Percentiles rank a stretch among this genome's conserved stretches.
Evolutionary conservation across 2,329 filamentous ascomycete species (phyloP).

Genomic region (Penicillium sp.): DNA sequence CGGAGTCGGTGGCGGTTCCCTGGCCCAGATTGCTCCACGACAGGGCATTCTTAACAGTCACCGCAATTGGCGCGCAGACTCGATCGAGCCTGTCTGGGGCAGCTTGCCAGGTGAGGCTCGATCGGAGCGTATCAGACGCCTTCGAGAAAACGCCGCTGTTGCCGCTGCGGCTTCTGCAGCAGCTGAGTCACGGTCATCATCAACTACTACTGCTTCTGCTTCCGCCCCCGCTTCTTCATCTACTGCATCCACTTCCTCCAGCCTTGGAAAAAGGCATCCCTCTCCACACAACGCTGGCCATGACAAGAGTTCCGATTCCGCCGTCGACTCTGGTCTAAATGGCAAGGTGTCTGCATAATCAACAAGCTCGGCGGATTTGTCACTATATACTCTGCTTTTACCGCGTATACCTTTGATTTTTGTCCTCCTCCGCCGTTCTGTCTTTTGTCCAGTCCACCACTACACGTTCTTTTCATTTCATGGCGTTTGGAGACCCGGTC

Average conservation of each 20-base stretch:
- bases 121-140: conserved; percentile 32
- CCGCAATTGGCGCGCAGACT: conserved; percentile 40
- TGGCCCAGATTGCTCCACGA: conserved; percentile 24
- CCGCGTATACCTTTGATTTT: background rate
- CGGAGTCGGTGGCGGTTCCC: conserved; percentile 32
- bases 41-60: conserved; percentile 21
- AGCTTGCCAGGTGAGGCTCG: conserved; percentile 36
- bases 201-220: conserved; percentile 3
- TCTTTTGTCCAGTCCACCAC: too few relatives aligned
- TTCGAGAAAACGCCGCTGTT: conserved; percentile 28
- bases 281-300: conserved; percentile 2
- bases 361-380: background rate
- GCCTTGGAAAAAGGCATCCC: conserved; percentile 5
- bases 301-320: conserved; percentile 2
- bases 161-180: conserved; percentile 19
- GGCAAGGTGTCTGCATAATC: background rate
- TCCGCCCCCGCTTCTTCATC: too few relatives aligned
- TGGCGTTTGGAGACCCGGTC: conserved; percentile 7
- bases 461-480: background rate
- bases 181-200: conserved; percentile 1
- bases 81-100: conserved; percentile 38
- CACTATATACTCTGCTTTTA: background rate
- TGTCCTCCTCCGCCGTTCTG: too few relatives aligned
- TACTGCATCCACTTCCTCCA: conserved; percentile 4
- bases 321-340: background rate